Conservation (phyloP, 768 basidiomycete genomes). For the Agrocybe chaxingu region DNA sequence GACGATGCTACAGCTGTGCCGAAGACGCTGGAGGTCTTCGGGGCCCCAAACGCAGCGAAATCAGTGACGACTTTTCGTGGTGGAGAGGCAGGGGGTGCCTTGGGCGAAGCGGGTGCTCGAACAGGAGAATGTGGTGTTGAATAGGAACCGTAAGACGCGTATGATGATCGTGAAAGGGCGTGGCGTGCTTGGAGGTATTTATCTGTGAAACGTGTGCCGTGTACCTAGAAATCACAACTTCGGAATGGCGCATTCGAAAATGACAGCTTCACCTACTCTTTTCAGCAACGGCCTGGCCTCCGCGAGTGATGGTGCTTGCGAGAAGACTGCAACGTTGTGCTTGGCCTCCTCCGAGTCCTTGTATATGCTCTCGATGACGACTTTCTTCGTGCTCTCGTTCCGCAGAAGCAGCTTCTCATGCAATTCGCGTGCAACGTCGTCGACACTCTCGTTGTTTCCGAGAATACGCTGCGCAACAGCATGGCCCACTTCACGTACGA, state of each 20-base stretch:
- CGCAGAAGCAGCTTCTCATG: constrained; percentile 88
- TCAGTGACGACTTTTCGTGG: constrained; percentile 87
- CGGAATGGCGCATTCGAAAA: constrained; percentile 6
- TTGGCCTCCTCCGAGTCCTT: constrained; percentile 83
- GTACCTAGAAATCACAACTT: constrained; percentile 51
- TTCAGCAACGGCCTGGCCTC: constrained; percentile 78
- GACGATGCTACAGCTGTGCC: constrained; percentile 80
- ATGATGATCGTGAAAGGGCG: constrained; percentile 50
- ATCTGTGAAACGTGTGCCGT: constrained; percentile 95
- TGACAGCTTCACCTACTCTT: constrained; percentile 48
- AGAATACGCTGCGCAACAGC: constrained; percentile 92
- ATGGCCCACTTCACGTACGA: constrained; percentile 91
- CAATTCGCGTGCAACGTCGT: constrained; percentile 92
- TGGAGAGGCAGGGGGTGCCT: constrained; percentile 51
- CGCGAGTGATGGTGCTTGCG: constrained; percentile 60
- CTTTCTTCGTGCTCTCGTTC: constrained; percentile 96
- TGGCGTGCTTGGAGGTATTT: constrained; percentile 84
- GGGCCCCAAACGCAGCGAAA: constrained; percentile 82
- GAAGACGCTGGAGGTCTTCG: constrained; percentile 74
- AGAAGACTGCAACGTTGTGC: constrained; percentile 89
- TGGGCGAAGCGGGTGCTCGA: constrained; percentile 41
- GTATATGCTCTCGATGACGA: constrained; percentile 96
- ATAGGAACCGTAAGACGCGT: constrained; percentile 49
- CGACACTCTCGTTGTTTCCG: constrained; percentile 91
- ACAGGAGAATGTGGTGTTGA: constrained; percentile 38